Percentiles rank a stretch among this genome's conserved stretches.
Evolutionary conservation across 805 yeast genomes (phyloP).

Genomic region (Cyberlindnera nakhonratchasimensis): DNA sequence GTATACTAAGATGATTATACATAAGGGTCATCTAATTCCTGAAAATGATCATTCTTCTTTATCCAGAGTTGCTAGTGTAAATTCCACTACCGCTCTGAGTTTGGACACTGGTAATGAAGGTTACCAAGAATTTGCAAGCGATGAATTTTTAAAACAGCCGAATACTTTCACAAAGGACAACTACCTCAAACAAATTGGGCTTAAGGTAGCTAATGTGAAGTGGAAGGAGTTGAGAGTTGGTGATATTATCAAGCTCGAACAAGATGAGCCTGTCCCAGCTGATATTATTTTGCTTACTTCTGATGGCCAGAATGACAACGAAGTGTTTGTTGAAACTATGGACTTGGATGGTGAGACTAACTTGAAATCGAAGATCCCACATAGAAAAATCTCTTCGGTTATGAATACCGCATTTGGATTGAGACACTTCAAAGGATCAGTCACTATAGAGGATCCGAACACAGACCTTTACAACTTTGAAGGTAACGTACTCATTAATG

Average conservation of each 20-base stretch:
- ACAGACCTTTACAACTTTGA: conserved; percentile 87
- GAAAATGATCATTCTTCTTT: not conserved
- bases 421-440: conserved; percentile 45
- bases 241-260: conserved; percentile 65
- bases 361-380: conserved; percentile 70
- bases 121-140: conserved; percentile 1
- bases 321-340: conserved; percentile 87
- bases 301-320: conserved; percentile 51
- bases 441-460: conserved; percentile 88
- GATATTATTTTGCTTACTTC: conserved; percentile 75
- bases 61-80: conserved; percentile 9
- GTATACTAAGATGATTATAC: conserved; percentile 38
- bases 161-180: conserved; percentile 30
- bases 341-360: conserved; percentile 98
- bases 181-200: conserved; percentile 25
- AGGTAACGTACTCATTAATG: conserved; percentile 54
- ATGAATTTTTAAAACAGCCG: conserved; percentile 15
- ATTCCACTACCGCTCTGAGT: conserved; percentile 17
- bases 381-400: conserved; percentile 52
- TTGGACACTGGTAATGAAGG: conserved; percentile 4
- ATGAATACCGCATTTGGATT: conserved; percentile 50
- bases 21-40: conserved; percentile 19
- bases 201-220: conserved; percentile 25
- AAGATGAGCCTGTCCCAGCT: conserved; percentile 94
- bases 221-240: conserved; percentile 92